These are phyloP conservation scores for Botrytis paeoniae DNA, from an alignment of 2,329 filamentous ascomycete species.

Conservation along the genomic window DNA sequence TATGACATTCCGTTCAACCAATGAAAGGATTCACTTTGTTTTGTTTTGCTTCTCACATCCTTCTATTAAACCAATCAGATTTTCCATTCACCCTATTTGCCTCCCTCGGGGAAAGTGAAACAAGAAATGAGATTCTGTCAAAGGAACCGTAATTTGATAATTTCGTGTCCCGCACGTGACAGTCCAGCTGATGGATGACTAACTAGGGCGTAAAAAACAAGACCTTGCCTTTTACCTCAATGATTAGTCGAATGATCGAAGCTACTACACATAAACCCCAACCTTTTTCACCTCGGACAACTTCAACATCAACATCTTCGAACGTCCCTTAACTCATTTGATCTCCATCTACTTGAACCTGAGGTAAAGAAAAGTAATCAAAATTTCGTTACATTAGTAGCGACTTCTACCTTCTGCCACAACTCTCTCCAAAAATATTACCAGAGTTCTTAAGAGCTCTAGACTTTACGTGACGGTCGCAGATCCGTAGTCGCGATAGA, in stretches of 20 bases:
- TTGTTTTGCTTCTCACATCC: neutral
- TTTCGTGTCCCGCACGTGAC: neutral
- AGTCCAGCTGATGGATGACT: neutral
- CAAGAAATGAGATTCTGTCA: neutral
- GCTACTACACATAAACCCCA: neutral
- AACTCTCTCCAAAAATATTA: slow-evolving; percentile 1
- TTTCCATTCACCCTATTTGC: neutral
- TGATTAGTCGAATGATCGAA: neutral
- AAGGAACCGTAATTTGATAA: neutral
- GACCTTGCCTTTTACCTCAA: neutral
- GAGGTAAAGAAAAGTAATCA: slow-evolving; percentile 18
- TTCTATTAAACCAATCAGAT: neutral
- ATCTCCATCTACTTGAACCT: slow-evolving; percentile 2
- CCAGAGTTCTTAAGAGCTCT: neutral
- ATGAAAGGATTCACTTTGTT: neutral
- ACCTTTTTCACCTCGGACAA: slow-evolving; percentile 8
- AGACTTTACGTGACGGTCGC: slow-evolving; percentile 20
- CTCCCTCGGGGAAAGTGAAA: neutral
- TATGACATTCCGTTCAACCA: neutral
- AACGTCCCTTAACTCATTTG: neutral
- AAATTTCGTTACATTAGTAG: slow-evolving; percentile 10
- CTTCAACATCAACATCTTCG: neutral
- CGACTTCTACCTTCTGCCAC: slow-evolving; percentile 10
- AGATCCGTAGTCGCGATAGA: slow-evolving; percentile 22
- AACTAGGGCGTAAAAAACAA: slow-evolving; percentile 7